Evolutionary conservation across 2,329 filamentous ascomycete genomes (phyloP).

Genomic region (Nothomitra cinnamomea): DNA sequence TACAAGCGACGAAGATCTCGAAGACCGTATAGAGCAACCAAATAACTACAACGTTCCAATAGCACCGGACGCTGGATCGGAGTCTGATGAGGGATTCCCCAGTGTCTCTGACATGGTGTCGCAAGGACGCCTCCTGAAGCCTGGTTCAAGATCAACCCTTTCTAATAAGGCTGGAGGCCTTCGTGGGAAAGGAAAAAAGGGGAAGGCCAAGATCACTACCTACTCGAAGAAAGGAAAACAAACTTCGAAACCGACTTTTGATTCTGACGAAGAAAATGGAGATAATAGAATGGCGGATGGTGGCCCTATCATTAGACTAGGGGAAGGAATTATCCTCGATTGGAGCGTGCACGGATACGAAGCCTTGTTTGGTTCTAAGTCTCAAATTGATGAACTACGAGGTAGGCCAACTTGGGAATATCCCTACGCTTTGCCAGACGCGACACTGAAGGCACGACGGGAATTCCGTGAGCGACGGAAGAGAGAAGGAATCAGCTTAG

Average conservation of each 20-base stretch:
- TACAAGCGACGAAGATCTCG: slow-evolving; percentile 21
- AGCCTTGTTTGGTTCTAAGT: slow-evolving; percentile 40
- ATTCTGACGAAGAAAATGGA: background rate
- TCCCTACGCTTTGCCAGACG: slow-evolving; percentile 35
- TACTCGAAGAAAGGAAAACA: slow-evolving; percentile 2
- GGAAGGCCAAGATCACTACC: background rate
- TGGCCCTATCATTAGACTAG: slow-evolving; percentile 55
- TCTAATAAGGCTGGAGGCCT: background rate
- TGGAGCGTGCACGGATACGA: slow-evolving; percentile 61
- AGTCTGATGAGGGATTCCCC: background rate
- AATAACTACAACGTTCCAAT: slow-evolving; percentile 23
- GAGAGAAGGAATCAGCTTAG: slow-evolving; percentile 63
- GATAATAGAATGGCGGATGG: slow-evolving; percentile 20
- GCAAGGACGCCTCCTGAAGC: background rate
- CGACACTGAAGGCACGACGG: slow-evolving; percentile 46
- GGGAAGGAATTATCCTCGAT: slow-evolving; percentile 75
- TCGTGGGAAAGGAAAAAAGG: background rate
- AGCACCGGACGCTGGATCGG: slow-evolving; percentile 12
- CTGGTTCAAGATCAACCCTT: background rate
- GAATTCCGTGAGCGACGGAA: slow-evolving; percentile 45
- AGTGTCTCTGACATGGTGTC: background rate
- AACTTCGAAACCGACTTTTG: background rate
- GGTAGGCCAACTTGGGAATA: slow-evolving; percentile 43
- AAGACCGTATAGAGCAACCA: slow-evolving; percentile 32
- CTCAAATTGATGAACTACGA: slow-evolving; percentile 32